Evolutionary conservation across 441 rosid genomes (phyloP).

Genomic region (Sinapis alba): DNA sequence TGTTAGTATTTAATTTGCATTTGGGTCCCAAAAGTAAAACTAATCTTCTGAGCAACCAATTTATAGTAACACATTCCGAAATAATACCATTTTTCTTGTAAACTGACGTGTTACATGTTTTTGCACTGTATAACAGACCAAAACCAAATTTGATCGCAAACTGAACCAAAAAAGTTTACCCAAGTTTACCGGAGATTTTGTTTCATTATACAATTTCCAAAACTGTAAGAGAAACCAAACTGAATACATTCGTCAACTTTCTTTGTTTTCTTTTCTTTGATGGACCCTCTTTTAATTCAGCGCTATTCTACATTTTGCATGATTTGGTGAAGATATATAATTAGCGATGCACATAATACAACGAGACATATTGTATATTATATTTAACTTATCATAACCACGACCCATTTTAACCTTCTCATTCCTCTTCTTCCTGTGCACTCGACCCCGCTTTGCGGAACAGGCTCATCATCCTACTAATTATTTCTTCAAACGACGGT

Average conservation of each 20-base stretch:
- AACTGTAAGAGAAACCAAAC: not conserved
- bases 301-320: not conserved
- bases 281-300: not conserved
- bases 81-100: not conserved
- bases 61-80: not conserved
- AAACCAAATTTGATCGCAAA: not conserved
- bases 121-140: not conserved
- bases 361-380: constrained; percentile 5
- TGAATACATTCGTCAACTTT: not conserved
- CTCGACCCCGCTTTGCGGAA: constrained; percentile 38
- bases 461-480: constrained; percentile 31
- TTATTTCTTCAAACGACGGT: constrained; percentile 75
- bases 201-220: not conserved
- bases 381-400: not conserved
- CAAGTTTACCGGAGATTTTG: not conserved
- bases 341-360: not conserved
- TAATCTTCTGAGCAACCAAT: not conserved
- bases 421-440: constrained; percentile 33
- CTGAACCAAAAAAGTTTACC: not conserved
- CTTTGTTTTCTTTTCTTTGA: not conserved
- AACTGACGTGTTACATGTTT: not conserved
- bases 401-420: constrained; percentile 9
- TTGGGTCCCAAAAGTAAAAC: constrained; percentile 5
- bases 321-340: not conserved
- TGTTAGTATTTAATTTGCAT: not conserved